Base-by-base conservation (phyloP, 2,329 filamentous ascomycete genomes). In the Claviceps purpurea region DNA sequence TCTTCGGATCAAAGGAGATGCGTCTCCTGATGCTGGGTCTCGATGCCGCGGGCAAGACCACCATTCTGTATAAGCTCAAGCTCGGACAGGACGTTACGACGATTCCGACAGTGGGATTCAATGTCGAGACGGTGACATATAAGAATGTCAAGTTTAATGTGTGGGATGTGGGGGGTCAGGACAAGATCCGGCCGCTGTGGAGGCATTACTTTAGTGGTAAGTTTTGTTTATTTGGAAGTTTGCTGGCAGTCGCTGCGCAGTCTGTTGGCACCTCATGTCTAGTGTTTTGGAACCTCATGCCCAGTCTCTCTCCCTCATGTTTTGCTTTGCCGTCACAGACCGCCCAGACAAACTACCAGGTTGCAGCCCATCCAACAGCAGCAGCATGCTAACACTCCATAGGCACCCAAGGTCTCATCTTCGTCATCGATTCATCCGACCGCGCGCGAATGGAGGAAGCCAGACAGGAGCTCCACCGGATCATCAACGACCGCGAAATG, bases 1-100 rank as follows among this genome's bases (percentile, higher is more conserved):
- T 97, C 77, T 97, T 95, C 77, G 91, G 91, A 73, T 95, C 91
- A 95, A 97, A 97, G 85, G 93, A 98, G 84, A 98, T 98, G 93
- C 85, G 93, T 80, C 96, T 98, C 78, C 75, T 98, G 74, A 98
- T 98, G 93, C 90, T 98, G 65, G 93, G 93, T 82, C 84, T 98
- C 67, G 93, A 98, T 74, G 93, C 93, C 66, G 93, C 93, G 72
- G 93, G 93, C 86, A 98, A 98, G 83, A 98, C 93, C 68, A 98
- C 93, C 65, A 98, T 98, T 69, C 84, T 98, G 64, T 98, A 98
- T 80, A 98, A 98, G 82, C 84, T 98, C 73, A 98, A 98, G 83
- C 87, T 98, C 68, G 91, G 93, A 76, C 87, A 96, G 79, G 93
- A 95, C 70, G 93, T 97, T 71, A 97, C 93, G 68, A 98, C 93